These are phyloP conservation scores for Epichloe sp. DNA, from an alignment of 2,329 filamentous ascomycete species.

Conservation along the genomic window DNA sequence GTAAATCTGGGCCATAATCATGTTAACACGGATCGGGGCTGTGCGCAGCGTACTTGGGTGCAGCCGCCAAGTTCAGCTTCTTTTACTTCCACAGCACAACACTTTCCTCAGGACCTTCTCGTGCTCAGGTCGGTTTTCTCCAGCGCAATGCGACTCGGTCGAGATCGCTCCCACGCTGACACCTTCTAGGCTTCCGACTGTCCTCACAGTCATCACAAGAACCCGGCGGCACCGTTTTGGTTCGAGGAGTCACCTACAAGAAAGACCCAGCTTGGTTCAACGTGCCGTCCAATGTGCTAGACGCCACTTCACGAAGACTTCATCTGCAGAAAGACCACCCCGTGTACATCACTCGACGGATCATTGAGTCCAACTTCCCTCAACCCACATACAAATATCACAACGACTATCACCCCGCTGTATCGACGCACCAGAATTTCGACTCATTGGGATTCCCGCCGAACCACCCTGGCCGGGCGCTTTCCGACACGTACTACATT, in stretches of 20 bases:
- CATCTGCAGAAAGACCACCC: slow-evolving; percentile 89
- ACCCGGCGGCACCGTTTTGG: slow-evolving; percentile 10
- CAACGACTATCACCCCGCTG: slow-evolving; percentile 69
- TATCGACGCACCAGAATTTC: slow-evolving; percentile 79
- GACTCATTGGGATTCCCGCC: slow-evolving; percentile 86
- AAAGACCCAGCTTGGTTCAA: slow-evolving; percentile 76
- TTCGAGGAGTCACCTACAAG: slow-evolving; percentile 51
- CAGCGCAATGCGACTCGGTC: background rate
- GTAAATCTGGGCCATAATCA: slow-evolving; percentile 4
- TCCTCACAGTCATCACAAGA: background rate
- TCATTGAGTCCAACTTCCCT: slow-evolving; percentile 85
- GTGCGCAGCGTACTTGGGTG: slow-evolving; percentile 16
- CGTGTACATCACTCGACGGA: slow-evolving; percentile 74
- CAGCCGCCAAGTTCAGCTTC: slow-evolving; percentile 10
- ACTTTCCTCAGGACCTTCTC: background rate
- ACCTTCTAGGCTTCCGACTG: background rate
- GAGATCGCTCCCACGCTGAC: background rate
- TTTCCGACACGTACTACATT: slow-evolving; percentile 91
- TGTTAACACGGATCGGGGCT: slow-evolving; percentile 14
- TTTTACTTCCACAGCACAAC: slow-evolving; percentile 3
- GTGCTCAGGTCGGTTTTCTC: slow-evolving; percentile 3
- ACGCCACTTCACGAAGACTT: slow-evolving; percentile 62
- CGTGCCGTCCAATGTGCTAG: slow-evolving; percentile 59
- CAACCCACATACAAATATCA: slow-evolving; percentile 59
- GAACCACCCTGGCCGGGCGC: slow-evolving; percentile 77